Evolutionary conservation across 2,329 filamentous ascomycete species (phyloP).

Genomic region (Tolypocladium album): DNA sequence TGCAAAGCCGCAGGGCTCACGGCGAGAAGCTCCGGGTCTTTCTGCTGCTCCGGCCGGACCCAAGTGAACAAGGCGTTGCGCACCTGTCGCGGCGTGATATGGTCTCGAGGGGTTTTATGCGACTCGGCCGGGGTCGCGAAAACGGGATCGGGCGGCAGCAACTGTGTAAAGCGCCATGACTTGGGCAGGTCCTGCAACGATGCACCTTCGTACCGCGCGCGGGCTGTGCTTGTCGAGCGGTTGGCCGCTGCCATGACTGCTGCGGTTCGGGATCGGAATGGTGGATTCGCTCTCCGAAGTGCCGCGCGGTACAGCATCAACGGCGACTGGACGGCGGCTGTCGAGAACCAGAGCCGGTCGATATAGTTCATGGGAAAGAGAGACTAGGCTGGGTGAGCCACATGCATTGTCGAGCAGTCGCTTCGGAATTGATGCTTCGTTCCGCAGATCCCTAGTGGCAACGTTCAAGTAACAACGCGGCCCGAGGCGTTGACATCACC

Average conservation of each 20-base stretch:
- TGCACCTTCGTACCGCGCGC: slow-evolving; percentile 11
- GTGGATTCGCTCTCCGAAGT: slow-evolving; percentile 18
- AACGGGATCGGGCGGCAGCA: slow-evolving; percentile 62
- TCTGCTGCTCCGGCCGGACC: slow-evolving; percentile 67
- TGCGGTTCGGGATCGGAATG: slow-evolving; percentile 13
- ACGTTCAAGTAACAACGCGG: too few relatives aligned
- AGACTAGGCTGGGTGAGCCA: neutral
- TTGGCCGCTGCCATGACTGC: slow-evolving; percentile 19
- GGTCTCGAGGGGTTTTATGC: slow-evolving; percentile 66
- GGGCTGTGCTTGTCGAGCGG: slow-evolving; percentile 16
- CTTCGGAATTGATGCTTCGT: neutral
- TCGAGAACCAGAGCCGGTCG: neutral
- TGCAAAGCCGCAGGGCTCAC: slow-evolving; percentile 69
- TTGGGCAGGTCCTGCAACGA: slow-evolving; percentile 49
- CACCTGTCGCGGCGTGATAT: slow-evolving; percentile 73
- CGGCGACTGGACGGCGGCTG: slow-evolving; percentile 3
- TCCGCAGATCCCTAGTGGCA: neutral
- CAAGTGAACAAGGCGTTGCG: slow-evolving; percentile 81
- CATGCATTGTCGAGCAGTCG: neutral
- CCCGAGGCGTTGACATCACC: neutral
- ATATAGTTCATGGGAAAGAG: neutral
- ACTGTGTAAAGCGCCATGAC: slow-evolving; percentile 54
- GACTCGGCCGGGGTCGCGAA: slow-evolving; percentile 76
- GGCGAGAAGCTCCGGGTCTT: slow-evolving; percentile 67
- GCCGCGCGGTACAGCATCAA: slow-evolving; percentile 24